Conservation (phyloP, 257 asterid genomes). For the Cruciata laevipes region DNA sequence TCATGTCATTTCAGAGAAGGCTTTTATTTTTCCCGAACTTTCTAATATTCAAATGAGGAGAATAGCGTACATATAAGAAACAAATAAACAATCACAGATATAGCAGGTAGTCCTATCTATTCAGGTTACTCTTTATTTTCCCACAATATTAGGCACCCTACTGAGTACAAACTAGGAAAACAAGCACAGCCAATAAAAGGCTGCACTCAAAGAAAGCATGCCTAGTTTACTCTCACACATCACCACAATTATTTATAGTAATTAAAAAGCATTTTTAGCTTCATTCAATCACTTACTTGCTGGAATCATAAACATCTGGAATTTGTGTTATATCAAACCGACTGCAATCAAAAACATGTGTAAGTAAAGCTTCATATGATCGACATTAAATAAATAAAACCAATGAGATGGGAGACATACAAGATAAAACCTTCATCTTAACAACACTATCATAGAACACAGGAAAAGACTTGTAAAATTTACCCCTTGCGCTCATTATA, state of each 20-base stretch:
- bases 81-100: background rate
- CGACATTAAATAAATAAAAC: background rate
- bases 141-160: background rate
- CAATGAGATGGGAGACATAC: slow-evolving; percentile 6
- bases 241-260: background rate
- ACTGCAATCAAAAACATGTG: slow-evolving; percentile 40
- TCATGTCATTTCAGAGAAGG: background rate
- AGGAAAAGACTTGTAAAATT: slow-evolving; percentile 15
- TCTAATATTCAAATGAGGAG: background rate
- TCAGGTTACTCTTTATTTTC: background rate
- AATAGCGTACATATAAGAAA: background rate
- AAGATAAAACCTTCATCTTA: background rate
- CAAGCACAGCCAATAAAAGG: background rate
- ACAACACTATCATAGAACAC: background rate
- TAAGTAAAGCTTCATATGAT: slow-evolving; percentile 16
- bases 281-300: slow-evolving; percentile 63
- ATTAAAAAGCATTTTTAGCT: slow-evolving; percentile 6
- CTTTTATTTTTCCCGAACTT: background rate
- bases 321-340: slow-evolving; percentile 88
- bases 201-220: background rate
- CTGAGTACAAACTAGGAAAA: background rate
- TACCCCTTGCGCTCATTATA: slow-evolving; percentile 91
- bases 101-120: background rate
- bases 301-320: slow-evolving; percentile 96
- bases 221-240: background rate